Base-by-base conservation (phyloP, 164 flowering plant genomes). In the Umbilicus rupestris region DNA sequence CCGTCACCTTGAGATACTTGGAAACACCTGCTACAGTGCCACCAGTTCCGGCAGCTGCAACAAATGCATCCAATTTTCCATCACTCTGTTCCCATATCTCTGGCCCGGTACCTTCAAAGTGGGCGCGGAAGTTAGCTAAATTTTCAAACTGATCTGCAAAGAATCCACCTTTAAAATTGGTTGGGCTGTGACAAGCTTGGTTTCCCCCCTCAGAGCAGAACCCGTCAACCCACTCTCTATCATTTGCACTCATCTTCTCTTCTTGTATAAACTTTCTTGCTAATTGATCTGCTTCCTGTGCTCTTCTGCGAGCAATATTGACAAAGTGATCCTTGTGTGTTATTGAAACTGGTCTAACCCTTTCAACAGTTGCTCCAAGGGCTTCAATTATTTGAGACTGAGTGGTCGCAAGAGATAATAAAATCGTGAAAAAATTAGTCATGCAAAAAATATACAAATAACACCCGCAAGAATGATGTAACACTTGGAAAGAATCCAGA, bases 101-200 rank as follows among this genome's bases (percentile, higher is more conserved):
- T 67, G 97, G 97, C 15, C 96, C 99, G 26, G 97, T 92, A 64
- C 94, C 96, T 62, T 92, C 94, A 75, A 87, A 92, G 69, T 95
- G 99, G 24, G 97, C 85, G 41, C 92, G 77, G 64, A 78, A 95
- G 71, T 95, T 95, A 66, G 99, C 99, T 39, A 92, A 75, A 73
- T 90, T 94, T 74, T 94, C 98, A 78, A 94, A 94, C 70, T 91
- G 98, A 77, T 95, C 99, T 11, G 97, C 99, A 76, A 95, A 95
- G 76, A 84, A 95, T 28, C 97, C 99, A 47, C 97, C 96, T 69
- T 74, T 86, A 66, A 84, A 84, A 58, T 82, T 69, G 59, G 39
- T 58, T 41, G 80, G 58, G 67, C 78, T 75, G 20, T 65, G 49
- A 15, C 77, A 66, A 64, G 55, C 28, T 26, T 70, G 62, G 45